phyloP scores from a whole-genome alignment of 176 grass and related monocot genomes.

The Eremochloa ophiuroides region DNA sequence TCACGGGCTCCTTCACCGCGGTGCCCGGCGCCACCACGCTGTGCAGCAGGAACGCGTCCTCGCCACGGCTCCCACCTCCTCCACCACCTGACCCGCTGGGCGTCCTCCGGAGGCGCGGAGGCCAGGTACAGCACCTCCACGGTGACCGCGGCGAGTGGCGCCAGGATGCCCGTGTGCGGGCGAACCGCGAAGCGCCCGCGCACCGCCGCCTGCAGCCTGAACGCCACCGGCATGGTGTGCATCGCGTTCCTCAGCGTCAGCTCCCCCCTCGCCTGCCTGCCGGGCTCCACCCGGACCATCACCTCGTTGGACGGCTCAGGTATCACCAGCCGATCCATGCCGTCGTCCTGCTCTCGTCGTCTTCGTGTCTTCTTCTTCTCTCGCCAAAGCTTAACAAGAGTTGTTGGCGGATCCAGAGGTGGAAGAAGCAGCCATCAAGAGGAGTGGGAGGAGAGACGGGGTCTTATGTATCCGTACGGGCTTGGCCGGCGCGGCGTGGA shows the following conservation, averaged over 20 bases:
- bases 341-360: neutral
- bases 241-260: slow-evolving; percentile 65
- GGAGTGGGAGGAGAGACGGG: slow-evolving; percentile 13
- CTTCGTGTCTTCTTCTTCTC: neutral
- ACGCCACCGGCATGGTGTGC: slow-evolving; percentile 90
- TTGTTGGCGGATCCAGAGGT: neutral
- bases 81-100: neutral
- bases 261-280: slow-evolving; percentile 41
- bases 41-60: slow-evolving; percentile 70
- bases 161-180: slow-evolving; percentile 61
- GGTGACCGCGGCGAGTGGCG: slow-evolving; percentile 51
- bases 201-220: slow-evolving; percentile 51
- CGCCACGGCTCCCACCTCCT: slow-evolving; percentile 17
- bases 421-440: slow-evolving; percentile 34
- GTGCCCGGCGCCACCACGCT: slow-evolving; percentile 67
- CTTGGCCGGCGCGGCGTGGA: slow-evolving; percentile 46
- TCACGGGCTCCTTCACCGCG: slow-evolving; percentile 31
- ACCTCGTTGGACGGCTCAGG: slow-evolving; percentile 65
- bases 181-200: slow-evolving; percentile 42
- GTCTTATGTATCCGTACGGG: slow-evolving; percentile 25
- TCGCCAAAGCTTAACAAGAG: slow-evolving; percentile 1
- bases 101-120: neutral
- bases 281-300: slow-evolving; percentile 44
- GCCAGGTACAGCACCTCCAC: slow-evolving; percentile 52
- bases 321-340: slow-evolving; percentile 70